A percentile compares a stretch with the other conserved stretches of the same genome.
Evolutionary conservation across 2,329 filamentous ascomycete species (phyloP).

Genomic region (Dactylellina cionopaga): DNA sequence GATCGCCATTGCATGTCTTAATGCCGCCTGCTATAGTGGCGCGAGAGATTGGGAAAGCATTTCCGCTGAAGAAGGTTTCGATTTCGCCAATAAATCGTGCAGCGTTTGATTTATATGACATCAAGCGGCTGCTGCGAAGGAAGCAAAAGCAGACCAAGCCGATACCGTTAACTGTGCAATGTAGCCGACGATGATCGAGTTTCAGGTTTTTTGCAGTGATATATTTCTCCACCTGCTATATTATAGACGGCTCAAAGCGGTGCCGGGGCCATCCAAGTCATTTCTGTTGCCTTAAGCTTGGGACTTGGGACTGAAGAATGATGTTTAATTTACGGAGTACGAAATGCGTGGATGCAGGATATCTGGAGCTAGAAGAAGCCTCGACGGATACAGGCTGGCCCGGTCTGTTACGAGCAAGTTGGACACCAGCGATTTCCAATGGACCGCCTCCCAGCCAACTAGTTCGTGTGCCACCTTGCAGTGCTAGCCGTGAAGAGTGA

Average conservation of each 20-base stretch:
- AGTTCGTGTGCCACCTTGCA: background rate
- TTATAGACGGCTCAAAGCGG: background rate
- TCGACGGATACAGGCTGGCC: slow-evolving; percentile 42
- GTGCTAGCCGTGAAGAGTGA: background rate
- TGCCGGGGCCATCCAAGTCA: slow-evolving; percentile 8
- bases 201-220: background rate
- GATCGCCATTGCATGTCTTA: slow-evolving; percentile 1
- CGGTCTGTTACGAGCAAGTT: slow-evolving; percentile 6
- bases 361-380: background rate
- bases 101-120: too few relatives aligned
- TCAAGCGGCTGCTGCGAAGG: background rate
- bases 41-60: slow-evolving; percentile 18
- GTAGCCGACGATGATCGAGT: slow-evolving; percentile 13
- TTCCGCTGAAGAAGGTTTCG: slow-evolving; percentile 33
- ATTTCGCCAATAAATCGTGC: background rate
- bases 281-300: slow-evolving; percentile 46
- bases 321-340: slow-evolving; percentile 45
- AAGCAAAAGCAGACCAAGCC: background rate
- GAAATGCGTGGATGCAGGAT: slow-evolving; percentile 20
- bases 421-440: slow-evolving; percentile 23
- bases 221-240: slow-evolving; percentile 1
- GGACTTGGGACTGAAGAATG: slow-evolving; percentile 21
- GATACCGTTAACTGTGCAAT: background rate
- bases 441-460: background rate
- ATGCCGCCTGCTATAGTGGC: slow-evolving; percentile 3